Conservation (phyloP, 2,329 filamentous ascomycete species). For the Pseudopyricularia cyperi region DNA sequence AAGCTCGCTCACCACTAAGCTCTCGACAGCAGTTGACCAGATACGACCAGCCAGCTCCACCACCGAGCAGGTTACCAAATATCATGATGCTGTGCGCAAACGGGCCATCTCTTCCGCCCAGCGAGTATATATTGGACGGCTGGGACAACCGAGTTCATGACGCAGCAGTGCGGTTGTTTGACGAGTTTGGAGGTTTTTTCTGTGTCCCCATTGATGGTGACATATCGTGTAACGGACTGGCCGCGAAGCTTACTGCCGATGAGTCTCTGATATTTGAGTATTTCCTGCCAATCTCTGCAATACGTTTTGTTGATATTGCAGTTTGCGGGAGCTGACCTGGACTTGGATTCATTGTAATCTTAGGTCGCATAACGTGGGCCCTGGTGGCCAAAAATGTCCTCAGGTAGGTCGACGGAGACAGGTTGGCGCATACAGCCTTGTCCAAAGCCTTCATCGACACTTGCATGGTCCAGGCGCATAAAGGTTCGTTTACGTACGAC, state of each 20-base stretch:
- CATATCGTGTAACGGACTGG: slow-evolving; percentile 16
- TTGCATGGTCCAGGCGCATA: background rate
- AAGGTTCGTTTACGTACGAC: background rate
- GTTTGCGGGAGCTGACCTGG: background rate
- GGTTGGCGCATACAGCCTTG: slow-evolving; percentile 10
- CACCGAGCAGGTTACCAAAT: background rate
- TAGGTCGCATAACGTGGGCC: slow-evolving; percentile 10
- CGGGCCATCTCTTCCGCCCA: slow-evolving; percentile 7
- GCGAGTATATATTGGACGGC: slow-evolving; percentile 6
- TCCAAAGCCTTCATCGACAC: background rate
- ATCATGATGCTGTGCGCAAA: too few relatives aligned
- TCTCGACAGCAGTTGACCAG: background rate
- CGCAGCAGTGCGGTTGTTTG: slow-evolving; percentile 13
- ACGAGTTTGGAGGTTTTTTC: slow-evolving; percentile 18
- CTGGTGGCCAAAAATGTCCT: slow-evolving; percentile 10
- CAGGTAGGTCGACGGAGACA: slow-evolving; percentile 8
- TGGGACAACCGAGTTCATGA: background rate
- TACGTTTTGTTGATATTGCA: background rate
- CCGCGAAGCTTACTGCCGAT: slow-evolving; percentile 14
- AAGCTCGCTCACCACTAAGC: background rate
- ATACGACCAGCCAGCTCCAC: background rate
- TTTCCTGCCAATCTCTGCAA: background rate
- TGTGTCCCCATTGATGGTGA: slow-evolving; percentile 13
- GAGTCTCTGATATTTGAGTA: slow-evolving; percentile 12
- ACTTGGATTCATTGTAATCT: background rate